Percentiles rank a stretch among this genome's conserved stretches.
Evolutionary conservation across 352 stramenopile species (phyloP).

Genomic region (Pythium oligandrum): DNA sequence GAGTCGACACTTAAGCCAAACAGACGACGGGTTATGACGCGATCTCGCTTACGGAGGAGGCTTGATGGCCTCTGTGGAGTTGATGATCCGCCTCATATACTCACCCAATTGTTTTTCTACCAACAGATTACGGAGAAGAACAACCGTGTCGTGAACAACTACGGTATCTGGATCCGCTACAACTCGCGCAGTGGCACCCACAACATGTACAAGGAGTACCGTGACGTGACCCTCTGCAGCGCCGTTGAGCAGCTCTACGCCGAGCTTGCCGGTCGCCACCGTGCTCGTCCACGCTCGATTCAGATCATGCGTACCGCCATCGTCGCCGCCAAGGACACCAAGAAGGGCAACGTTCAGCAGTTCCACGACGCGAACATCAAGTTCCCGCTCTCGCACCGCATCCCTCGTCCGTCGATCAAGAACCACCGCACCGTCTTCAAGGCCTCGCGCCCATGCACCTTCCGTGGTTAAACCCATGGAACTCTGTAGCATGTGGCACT

Average conservation of each 20-base stretch:
- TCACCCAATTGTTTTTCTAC: constrained; percentile 1
- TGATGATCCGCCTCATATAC: too few species aligned
- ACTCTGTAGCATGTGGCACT: constrained; percentile 1
- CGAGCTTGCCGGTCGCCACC: constrained; percentile 98
- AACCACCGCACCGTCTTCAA: constrained; percentile 96
- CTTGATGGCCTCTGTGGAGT: too few species aligned
- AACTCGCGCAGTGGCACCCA: constrained; percentile 99
- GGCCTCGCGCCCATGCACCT: constrained; percentile 95
- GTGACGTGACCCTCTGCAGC: constrained; percentile 96
- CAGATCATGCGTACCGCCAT: constrained; percentile 99
- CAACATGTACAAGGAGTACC: constrained; percentile 99
- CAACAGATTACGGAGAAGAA: constrained; percentile 97
- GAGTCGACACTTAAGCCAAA: background rate
- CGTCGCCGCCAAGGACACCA: constrained; percentile 94
- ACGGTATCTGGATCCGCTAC: constrained; percentile 99
- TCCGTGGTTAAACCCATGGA: constrained; percentile 91
- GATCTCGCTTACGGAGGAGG: too few species aligned
- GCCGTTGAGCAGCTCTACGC: constrained; percentile 99
- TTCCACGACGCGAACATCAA: constrained; percentile 97
- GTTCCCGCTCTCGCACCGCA: constrained; percentile 98
- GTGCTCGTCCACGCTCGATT: constrained; percentile 95
- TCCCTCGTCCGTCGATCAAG: constrained; percentile 92
- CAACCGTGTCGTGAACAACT: constrained; percentile 98
- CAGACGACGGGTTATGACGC: too few species aligned
- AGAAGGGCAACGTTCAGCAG: constrained; percentile 96